Evolutionary conservation across 2,329 filamentous ascomycete genomes (phyloP), one percentile per base, ranked within the genome.

Genomic region (Neodidymelliopsis sp.): DNA sequence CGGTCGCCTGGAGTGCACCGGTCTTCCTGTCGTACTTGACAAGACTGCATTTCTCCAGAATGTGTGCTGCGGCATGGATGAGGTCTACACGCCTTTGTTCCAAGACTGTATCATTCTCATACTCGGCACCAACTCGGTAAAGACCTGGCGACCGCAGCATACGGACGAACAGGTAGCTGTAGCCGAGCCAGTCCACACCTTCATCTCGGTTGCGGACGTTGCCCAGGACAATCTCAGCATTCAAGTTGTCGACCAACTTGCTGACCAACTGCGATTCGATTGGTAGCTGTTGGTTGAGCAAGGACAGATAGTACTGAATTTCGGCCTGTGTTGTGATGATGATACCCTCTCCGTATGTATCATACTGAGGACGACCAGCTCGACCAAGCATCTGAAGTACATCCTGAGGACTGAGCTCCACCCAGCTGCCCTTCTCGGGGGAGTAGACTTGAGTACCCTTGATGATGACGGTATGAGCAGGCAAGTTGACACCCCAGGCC

Each of bases 361-460:
- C 94, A 69, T 91, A 99, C 67, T 99, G 95, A 20, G 94, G 94
- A 60, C 94, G 86, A 70, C 94, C 94, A 43, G 94, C 95, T 81
- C 94, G 91, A 67, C 94, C 94, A 65, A 99, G 85, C 95, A 99
- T 99, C 73, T 99, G 94, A 39, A 99, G 80, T 25, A 99, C 93
- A 75, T 99, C 94, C 71, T 99, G 94, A 10, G 94, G 94, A 67
- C 92, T 97, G 43, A 99, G 77, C 71, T 99, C 95, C 15, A 99
- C 92, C 93, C 94, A 99, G 73, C 90, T 94, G 78, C 94, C 94
- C 78, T 97, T 97, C 71, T 99, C 94, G 0, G 94, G 94, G 0
- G 94, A 97, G 76, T 99, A 99, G 15, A 99, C 88, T 68, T 96
- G 91, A 1, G 94, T 99, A 45, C 94, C 94, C 76, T 99, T 99